Conservation (phyloP, 129 eudicot genomes). For the Flaveria robusta region DNA sequence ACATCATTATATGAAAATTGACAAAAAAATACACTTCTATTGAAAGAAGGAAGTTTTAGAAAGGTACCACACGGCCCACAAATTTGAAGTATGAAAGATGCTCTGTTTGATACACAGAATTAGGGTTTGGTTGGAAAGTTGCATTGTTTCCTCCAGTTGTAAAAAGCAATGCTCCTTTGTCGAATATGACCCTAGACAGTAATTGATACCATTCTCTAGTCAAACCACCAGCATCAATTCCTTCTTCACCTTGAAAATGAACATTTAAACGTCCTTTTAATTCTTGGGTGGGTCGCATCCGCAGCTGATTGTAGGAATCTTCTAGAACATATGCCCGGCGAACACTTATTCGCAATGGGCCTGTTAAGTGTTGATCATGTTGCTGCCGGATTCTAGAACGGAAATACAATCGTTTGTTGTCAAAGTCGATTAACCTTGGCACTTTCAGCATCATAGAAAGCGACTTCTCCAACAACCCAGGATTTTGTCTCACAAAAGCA, state of each 20-base stretch:
- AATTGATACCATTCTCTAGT: conserved; percentile 99
- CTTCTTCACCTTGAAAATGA: conserved; percentile 99
- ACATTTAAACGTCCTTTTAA: conserved; percentile 93
- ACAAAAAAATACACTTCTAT: background rate
- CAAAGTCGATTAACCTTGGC: conserved; percentile 90
- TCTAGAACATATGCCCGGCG: conserved; percentile 97
- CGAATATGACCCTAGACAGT: conserved; percentile 87
- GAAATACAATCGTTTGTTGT: conserved; percentile 91
- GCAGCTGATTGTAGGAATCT: conserved; percentile 92
- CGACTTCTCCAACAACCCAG: conserved; percentile 87
- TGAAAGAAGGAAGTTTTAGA: background rate
- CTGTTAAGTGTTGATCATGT: conserved; percentile 90
- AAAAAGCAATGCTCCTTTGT: conserved; percentile 96
- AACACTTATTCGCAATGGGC: conserved; percentile 87
- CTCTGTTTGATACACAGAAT: conserved; percentile 96
- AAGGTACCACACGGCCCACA: conserved; percentile 97
- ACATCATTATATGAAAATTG: background rate
- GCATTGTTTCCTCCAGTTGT: conserved; percentile 98
- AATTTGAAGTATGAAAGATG: conserved; percentile 97
- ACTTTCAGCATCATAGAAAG: conserved; percentile 97
- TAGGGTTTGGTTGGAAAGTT: conserved; percentile 95
- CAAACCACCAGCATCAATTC: conserved; percentile 99
- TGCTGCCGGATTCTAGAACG: conserved; percentile 95
- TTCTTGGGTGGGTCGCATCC: conserved; percentile 86
- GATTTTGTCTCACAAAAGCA: conserved; percentile 95